Base-by-base conservation (phyloP, 768 basidiomycete genomes). In the Leccinum sublutescens region DNA sequence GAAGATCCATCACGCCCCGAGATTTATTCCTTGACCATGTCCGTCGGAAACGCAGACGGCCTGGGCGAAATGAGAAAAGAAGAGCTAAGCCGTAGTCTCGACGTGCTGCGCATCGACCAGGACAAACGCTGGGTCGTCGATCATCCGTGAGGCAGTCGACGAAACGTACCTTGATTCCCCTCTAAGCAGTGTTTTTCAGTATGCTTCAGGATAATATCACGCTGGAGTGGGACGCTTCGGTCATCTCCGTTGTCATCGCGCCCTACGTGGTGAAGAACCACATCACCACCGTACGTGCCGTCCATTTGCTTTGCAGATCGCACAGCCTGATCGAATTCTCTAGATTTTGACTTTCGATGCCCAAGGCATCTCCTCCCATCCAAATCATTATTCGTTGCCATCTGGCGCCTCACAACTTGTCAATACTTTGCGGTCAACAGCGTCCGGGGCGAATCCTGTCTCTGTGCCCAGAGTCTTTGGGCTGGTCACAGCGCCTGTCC, bases 261-360 rank as follows among this genome's bases (percentile, higher is more conserved):
- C 80, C 82, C 0, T 91, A 86, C 65, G 76, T 93, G 21, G 62
- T 80, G 6, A 69, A 80, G 36, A 75, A 88, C 64, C 74, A 80
- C 19, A 91, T 92, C 53, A 80, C 81, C 43, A 83, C 82, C 1
- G 93, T 93, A 66, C 29, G 82, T 74, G 21, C 33, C 25, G 50
- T 49, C 45, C 55, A 29, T 14, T 59, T 27, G 14, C 33, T 25
- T 17, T 10, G 33, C 55, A n/a, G 9, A 57, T 33, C 54, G 61
- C 54, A 40, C 54, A 27, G 34, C 43, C 25, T 54, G 21, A 52
- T 38, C 14, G 27, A 40, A 36, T 55, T 34, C 27, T 58, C 29
- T 64, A 95, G 93, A 85, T 96, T 50, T 77, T 97, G 51, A 95
- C 93, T 0, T 97, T 96, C 68, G 95, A 97, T 71, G 58, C 75